These are phyloP conservation scores for Murraya koenigii DNA, from an alignment of 345 rosid genomes.

Conservation along the genomic window DNA sequence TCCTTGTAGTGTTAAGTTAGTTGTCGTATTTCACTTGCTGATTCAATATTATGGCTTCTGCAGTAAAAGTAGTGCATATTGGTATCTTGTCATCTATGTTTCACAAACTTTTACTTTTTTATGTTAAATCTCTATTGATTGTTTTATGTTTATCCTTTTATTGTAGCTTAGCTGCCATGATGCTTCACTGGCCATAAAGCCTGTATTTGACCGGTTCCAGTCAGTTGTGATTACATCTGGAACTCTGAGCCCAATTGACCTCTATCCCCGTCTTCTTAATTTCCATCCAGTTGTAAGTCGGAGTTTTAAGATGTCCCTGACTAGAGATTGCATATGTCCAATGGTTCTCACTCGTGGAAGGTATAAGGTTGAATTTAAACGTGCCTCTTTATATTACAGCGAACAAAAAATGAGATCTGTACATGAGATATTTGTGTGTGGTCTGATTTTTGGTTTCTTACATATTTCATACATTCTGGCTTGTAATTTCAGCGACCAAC, in stretches of 20 bases:
- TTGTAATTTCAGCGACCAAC: conserved; percentile 79
- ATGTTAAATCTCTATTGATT: conserved; percentile 3
- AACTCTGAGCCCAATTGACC: conserved; percentile 94
- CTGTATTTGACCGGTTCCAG: conserved; percentile 96
- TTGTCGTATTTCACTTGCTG: not conserved
- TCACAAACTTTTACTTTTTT: not conserved
- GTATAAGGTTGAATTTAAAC: conserved; percentile 27
- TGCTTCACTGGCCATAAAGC: conserved; percentile 96
- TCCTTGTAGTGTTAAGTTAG: not conserved
- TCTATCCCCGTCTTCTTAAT: conserved; percentile 95
- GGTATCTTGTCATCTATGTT: not conserved
- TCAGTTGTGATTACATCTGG: conserved; percentile 99
- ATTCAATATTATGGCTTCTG: conserved; percentile 8
- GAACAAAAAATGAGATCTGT: not conserved
- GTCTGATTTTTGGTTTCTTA: conserved; percentile 5
- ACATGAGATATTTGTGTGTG: not conserved
- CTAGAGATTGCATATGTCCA: conserved; percentile 99
- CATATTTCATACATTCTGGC: conserved; percentile 7
- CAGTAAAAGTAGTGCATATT: not conserved
- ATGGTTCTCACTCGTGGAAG: conserved; percentile 99
- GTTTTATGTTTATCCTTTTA: not conserved
- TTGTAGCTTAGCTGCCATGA: conserved; percentile 95
- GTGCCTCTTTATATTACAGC: not conserved
- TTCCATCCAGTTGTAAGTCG: conserved; percentile 95
- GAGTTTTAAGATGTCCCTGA: conserved; percentile 93